phyloP scores from a whole-genome alignment of 2,329 filamentous ascomycete genomes.

The Fusarium robinianum region DNA sequence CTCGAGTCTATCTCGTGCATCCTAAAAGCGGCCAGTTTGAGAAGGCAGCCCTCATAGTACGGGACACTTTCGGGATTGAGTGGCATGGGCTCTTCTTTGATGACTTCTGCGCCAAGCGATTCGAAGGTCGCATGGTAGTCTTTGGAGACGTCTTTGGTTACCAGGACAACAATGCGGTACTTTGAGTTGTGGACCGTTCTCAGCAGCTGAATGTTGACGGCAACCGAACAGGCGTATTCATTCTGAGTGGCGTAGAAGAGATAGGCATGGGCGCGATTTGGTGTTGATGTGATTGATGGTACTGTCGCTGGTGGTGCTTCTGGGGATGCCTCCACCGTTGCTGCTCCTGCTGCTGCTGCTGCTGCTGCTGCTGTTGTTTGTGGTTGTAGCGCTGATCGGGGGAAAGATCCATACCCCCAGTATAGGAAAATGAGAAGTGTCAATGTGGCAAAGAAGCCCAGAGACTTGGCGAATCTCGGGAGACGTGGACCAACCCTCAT shows the following conservation, averaged over 20 bases:
- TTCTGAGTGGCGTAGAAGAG: constrained; percentile 28
- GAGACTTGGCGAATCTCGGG: no score
- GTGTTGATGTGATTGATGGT: no score
- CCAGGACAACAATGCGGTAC: constrained; percentile 17
- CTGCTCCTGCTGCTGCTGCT: no score
- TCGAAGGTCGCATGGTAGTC: constrained; percentile 11
- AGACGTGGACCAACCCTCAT: no score
- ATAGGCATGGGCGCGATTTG: no score
- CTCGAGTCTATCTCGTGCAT: constrained; percentile 19
- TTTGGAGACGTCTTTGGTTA: constrained; percentile 16
- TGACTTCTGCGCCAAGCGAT: constrained; percentile 14
- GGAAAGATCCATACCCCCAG: no score
- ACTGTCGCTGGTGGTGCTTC: no score
- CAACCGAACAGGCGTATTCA: constrained; percentile 23
- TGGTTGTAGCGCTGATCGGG: no score
- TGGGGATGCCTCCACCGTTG: no score
- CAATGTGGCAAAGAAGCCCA: no score
- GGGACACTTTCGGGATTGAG: constrained; percentile 4
- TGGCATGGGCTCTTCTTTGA: constrained; percentile 15
- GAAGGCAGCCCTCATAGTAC: constrained; percentile 21
- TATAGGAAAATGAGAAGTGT: no score
- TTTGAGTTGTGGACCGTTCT: constrained; percentile 6
- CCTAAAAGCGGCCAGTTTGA: constrained; percentile 24
- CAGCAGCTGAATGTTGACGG: constrained; percentile 22
- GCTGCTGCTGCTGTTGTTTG: no score